Base-by-base conservation (phyloP, 257 asterid species). In the Ballota nigra region DNA sequence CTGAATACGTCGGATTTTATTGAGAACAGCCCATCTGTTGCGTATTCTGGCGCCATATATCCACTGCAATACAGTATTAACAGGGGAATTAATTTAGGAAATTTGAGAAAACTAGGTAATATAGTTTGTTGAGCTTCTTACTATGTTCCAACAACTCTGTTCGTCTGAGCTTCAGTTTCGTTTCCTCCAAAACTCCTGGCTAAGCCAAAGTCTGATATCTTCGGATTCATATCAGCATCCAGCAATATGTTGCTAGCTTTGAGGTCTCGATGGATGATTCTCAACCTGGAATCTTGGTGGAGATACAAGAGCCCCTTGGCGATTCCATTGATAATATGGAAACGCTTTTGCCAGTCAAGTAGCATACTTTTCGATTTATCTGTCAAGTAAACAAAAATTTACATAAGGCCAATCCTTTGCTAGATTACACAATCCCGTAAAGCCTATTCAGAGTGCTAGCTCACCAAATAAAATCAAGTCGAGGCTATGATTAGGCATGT, bases 41-140 rank as follows among this genome's bases (percentile, higher is more conserved):
- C 52, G 9, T 62, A 62, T 62, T 62, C 68, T 11, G 63, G 63
- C 8, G 63, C 23, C 63, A 56, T 56, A 28, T 56, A 56, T 56
- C 63, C 63, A 11, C 63, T 56, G 8, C 5, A 11, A 10, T 6
- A n/a, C n/a, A n/a, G n/a, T n/a, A n/a, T n/a, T n/a, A n/a, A n/a
- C n/a, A n/a, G n/a, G n/a, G n/a, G n/a, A n/a, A n/a, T n/a, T n/a
- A n/a, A n/a, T n/a, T n/a, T n/a, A n/a, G n/a, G n/a, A n/a, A n/a
- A n/a, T n/a, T n/a, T n/a, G n/a, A n/a, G n/a, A n/a, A n/a, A n/a
- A n/a, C n/a, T n/a, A n/a, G n/a, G n/a, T n/a, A n/a, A n/a, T n/a
- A n/a, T n/a, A n/a, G n/a, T n/a, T n/a, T n/a, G n/a, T n/a, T n/a
- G n/a, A n/a, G n/a, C n/a, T 11, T 56, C 63, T 56, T 56, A 56